Base-by-base conservation (phyloP, 2,329 filamentous ascomycete species). In the Pseudonectria buxi region DNA sequence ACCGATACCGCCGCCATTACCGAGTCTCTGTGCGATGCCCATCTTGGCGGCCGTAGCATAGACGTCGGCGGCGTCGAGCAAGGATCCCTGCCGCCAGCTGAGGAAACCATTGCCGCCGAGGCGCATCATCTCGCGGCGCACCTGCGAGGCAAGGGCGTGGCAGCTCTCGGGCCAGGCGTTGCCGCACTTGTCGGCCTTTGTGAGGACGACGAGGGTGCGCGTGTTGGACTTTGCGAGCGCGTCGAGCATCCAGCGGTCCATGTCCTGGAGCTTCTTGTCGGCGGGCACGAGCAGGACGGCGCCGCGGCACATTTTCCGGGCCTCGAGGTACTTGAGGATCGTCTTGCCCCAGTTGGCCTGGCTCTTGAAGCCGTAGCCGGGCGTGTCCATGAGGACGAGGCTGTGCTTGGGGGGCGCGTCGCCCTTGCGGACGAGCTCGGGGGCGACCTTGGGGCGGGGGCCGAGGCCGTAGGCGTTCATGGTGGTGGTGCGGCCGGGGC, bases 381-480 rank as follows among this genome's bases (percentile, higher is more conserved):
- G 71, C 31, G 69, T 71, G 44, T 73, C 70, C 27, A 72, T 63
- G 3, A 79, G 45, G 24, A 72, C 50, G 7, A 78, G 58, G 32
- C 65, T 61, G 44, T 72, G 64, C 18, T 49, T 53, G 1, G 71
- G 70, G n/a, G 63, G 51, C 12, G 58, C 54, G 44, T 68, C 64
- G 5, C 57, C 57, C 35, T 54, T 54, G 6, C 39, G 45, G 14
- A 59, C 35, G 26, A 57, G 43, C 10, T 48, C 45, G n/a, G 24
- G 41, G 4, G 51, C 45, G 12, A 53, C 46, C 26, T 47, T 57
- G 24, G 54, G 53, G 7, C 53, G 58, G 3, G 67, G 65, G 0
- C 74, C 75, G 30, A 76, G 67, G 11, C 68, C 74, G 45, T 71
- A 78, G 18, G 64, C 71, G 49, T 77, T 78, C 57, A 78, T 68